phyloP scores from a whole-genome alignment of 345 rosid genomes.

The Hirschfeldia incana region DNA sequence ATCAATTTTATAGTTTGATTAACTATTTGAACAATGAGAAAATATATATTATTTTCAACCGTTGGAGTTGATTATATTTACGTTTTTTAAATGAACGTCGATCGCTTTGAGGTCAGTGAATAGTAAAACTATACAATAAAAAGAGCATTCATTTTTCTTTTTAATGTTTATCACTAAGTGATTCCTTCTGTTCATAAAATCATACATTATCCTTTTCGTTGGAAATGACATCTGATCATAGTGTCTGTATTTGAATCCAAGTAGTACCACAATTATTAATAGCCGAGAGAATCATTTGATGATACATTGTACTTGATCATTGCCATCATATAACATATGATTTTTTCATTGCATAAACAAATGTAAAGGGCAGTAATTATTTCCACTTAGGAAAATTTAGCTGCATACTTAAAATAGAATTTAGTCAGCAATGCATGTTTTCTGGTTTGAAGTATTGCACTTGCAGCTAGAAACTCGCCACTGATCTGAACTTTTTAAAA shows the following conservation, averaged over 20 bases:
- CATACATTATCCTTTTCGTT: conserved; percentile 22
- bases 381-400: neutral
- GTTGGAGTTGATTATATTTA: conserved; percentile 1
- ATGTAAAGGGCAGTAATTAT: neutral
- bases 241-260: conserved; percentile 22
- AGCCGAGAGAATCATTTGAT: neutral
- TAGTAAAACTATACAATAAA: neutral
- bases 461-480: conserved; percentile 6
- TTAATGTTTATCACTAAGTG: neutral
- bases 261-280: neutral
- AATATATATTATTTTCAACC: neutral
- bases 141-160: neutral
- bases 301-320: neutral
- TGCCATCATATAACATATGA: neutral
- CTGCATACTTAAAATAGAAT: neutral
- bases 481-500: neutral
- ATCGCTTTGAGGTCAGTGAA: conserved; percentile 17
- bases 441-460: conserved; percentile 7
- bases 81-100: conserved; percentile 1
- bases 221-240: conserved; percentile 27
- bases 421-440: conserved; percentile 18
- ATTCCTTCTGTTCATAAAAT: conserved; percentile 10
- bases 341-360: neutral
- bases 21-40: neutral
- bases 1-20: conserved; percentile 1